These are phyloP conservation scores for Rusavskia elegans DNA, from an alignment of 495 filamentous ascomycete species.

Conservation along the genomic window DNA sequence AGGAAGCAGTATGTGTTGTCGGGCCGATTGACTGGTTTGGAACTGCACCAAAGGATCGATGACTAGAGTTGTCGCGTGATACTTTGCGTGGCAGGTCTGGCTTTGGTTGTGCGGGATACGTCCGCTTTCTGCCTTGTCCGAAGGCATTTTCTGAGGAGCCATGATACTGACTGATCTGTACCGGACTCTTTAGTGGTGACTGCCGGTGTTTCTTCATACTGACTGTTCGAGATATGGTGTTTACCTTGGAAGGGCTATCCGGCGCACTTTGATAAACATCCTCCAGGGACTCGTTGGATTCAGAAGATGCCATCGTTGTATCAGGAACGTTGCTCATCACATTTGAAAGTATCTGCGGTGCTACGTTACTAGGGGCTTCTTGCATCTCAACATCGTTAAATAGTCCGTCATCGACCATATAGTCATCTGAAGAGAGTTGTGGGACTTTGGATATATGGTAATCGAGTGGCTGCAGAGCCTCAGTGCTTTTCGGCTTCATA, in stretches of 20 bases:
- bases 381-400: not conserved
- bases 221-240: not conserved
- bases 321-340: not conserved
- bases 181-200: no score
- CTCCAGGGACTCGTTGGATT: not conserved
- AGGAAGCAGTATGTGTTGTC: not conserved
- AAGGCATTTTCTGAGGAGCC: not conserved
- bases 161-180: no score
- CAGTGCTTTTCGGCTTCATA: not conserved
- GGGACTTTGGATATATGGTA: not conserved
- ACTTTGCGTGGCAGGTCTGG: constrained; percentile 1
- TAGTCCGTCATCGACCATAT: not conserved
- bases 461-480: not conserved
- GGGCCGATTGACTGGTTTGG: not conserved
- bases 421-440: not conserved
- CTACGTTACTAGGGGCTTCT: not conserved
- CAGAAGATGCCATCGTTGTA: not conserved
- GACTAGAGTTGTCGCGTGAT: not conserved
- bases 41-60: not conserved
- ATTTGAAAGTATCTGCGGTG: not conserved
- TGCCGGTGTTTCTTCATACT: not conserved
- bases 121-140: not conserved
- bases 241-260: not conserved
- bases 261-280: not conserved
- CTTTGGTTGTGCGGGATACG: not conserved